These are phyloP conservation scores for Clonostachys rhizophaga DNA, from an alignment of 2,329 filamentous ascomycete species.

Conservation along the genomic window DNA sequence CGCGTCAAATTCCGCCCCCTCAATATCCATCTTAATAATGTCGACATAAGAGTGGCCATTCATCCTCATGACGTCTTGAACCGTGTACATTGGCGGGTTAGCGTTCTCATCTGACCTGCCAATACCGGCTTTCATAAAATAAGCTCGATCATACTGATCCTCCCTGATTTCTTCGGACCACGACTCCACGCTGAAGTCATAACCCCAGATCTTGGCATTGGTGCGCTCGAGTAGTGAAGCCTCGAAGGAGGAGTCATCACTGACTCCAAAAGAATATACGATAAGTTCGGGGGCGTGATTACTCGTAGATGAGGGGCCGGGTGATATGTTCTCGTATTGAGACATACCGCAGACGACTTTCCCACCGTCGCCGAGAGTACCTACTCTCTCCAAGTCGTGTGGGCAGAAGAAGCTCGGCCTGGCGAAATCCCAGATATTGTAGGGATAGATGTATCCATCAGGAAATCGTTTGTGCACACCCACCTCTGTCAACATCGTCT, in stretches of 20 bases:
- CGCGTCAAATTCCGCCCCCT: slow-evolving; percentile 24
- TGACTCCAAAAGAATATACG: slow-evolving; percentile 31
- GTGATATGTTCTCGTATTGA: slow-evolving; percentile 16
- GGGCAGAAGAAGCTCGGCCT: slow-evolving; percentile 31
- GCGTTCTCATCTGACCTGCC: slow-evolving; percentile 13
- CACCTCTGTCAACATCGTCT: background rate
- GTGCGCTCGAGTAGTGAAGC: slow-evolving; percentile 28
- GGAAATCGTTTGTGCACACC: background rate
- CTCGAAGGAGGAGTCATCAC: slow-evolving; percentile 30
- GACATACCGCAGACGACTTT: slow-evolving; percentile 36
- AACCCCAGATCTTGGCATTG: slow-evolving; percentile 29
- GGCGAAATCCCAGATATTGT: slow-evolving; percentile 32
- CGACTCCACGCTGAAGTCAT: slow-evolving; percentile 26
- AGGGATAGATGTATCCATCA: slow-evolving; percentile 12
- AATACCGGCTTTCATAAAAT: slow-evolving; percentile 25
- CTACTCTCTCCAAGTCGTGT: slow-evolving; percentile 30
- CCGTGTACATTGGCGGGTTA: slow-evolving; percentile 21
- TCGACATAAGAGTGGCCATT: slow-evolving; percentile 32
- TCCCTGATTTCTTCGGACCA: slow-evolving; percentile 20
- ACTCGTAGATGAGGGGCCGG: background rate
- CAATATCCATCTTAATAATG: slow-evolving; percentile 33
- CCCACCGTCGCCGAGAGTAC: slow-evolving; percentile 31
- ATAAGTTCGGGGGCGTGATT: background rate
- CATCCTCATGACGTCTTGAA: slow-evolving; percentile 26
- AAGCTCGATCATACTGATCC: slow-evolving; percentile 13